Evolutionary conservation across 2,329 filamentous ascomycete genomes (phyloP).

Genomic region (Trichoderma hamatum): DNA sequence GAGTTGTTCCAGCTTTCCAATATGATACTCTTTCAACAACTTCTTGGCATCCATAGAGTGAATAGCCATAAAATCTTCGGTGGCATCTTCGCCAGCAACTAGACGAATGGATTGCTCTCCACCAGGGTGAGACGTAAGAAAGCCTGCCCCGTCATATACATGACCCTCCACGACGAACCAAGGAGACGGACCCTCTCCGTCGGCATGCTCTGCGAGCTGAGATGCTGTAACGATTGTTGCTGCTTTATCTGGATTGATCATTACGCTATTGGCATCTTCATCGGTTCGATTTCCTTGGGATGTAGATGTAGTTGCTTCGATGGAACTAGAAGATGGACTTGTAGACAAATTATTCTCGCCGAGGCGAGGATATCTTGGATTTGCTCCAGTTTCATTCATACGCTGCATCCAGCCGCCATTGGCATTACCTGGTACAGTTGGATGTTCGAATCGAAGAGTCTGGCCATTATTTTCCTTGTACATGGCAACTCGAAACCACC

Average conservation of each 20-base stretch:
- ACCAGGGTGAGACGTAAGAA: slow-evolving; percentile 51
- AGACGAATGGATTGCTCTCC: slow-evolving; percentile 60
- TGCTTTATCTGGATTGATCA: background rate
- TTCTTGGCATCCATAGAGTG: slow-evolving; percentile 84
- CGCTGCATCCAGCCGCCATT: slow-evolving; percentile 92
- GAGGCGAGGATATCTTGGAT: slow-evolving; percentile 62
- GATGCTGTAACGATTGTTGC: background rate
- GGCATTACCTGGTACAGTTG: slow-evolving; percentile 76
- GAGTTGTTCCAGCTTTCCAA: background rate
- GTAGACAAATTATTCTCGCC: slow-evolving; percentile 60
- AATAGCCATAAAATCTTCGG: slow-evolving; percentile 80
- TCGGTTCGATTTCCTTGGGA: slow-evolving; percentile 14
- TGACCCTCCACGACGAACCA: slow-evolving; percentile 91
- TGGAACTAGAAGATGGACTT: slow-evolving; percentile 50
- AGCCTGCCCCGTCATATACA: slow-evolving; percentile 83
- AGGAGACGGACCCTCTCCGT: slow-evolving; percentile 59
- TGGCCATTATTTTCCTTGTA: slow-evolving; percentile 58
- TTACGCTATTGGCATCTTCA: slow-evolving; percentile 28
- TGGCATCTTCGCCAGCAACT: slow-evolving; percentile 82
- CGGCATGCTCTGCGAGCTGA: slow-evolving; percentile 41
- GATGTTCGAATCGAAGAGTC: slow-evolving; percentile 78
- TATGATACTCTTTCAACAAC: slow-evolving; percentile 1
- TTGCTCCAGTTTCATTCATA: slow-evolving; percentile 79
- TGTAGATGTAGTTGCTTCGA: slow-evolving; percentile 34
- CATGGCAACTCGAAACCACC: slow-evolving; percentile 74